Percentiles rank a stretch among this genome's conserved stretches.
Evolutionary conservation across 148 eudicot species (phyloP).

Genomic region (Nepenthes gracilis): DNA sequence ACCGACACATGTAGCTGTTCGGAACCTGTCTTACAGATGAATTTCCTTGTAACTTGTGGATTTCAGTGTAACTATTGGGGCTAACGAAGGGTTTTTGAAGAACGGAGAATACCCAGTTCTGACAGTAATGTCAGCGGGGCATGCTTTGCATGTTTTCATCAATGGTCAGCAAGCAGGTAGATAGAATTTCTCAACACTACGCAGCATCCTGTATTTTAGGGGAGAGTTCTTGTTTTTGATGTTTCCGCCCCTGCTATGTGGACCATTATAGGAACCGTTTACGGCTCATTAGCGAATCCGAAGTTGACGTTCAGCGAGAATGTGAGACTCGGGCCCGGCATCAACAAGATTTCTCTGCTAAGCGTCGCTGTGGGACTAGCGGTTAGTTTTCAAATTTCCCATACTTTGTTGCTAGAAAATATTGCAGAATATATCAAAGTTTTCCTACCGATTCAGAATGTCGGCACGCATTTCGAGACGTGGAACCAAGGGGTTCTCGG

Average conservation of each 20-base stretch:
- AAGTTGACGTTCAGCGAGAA: constrained; percentile 47
- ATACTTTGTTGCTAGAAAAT: neutral
- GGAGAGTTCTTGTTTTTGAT: neutral
- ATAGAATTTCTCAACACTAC: neutral
- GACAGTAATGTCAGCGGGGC: constrained; percentile 74
- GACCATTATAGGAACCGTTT: constrained; percentile 35
- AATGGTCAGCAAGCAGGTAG: constrained; percentile 66
- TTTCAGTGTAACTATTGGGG: constrained; percentile 41
- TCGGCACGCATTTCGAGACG: constrained; percentile 65
- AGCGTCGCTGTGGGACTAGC: constrained; percentile 83
- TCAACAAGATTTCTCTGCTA: constrained; percentile 69
- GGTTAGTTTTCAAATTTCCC: constrained; percentile 25
- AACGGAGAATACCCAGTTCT: constrained; percentile 44
- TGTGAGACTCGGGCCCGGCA: constrained; percentile 57
- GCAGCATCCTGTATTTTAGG: no score
- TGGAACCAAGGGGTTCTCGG: constrained; percentile 84
- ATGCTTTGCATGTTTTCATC: constrained; percentile 60
- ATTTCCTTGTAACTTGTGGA: neutral
- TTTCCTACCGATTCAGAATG: constrained; percentile 36
- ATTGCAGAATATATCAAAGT: neutral
- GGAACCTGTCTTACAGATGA: no score
- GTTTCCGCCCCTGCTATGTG: neutral
- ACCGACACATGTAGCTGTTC: no score
- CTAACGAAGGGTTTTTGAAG: constrained; percentile 42
- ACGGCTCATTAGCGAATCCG: constrained; percentile 57